Evolutionary conservation across 192 early-diverging fungal genomes (phyloP), one percentile per base, ranked within the genome.

Genomic region (Linnemannia schmuckeri): DNA sequence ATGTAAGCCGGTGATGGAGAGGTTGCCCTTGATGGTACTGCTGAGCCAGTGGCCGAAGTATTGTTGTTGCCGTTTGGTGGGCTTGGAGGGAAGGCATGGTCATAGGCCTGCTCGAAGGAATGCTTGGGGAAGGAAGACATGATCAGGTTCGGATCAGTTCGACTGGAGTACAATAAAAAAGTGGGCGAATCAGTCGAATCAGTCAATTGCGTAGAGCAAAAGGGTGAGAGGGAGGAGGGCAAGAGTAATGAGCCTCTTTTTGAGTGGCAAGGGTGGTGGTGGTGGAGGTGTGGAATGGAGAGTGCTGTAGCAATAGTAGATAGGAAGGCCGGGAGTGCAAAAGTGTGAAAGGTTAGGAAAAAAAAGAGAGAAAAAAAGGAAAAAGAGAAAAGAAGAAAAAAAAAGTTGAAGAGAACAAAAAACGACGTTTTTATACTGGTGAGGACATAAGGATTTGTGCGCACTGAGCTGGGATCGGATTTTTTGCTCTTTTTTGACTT

Each of bases 41-140:
- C 22, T 47, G 41, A 40, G 72, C 46, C 42, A 6, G 74, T 37
- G 6, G 54, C 27, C 2, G 24, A 52, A 30, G 10, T 49, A 42
- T 15, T 33, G 54, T 55, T 52, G 52, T 57, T 57, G 20, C 52
- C 30, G 74, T 69, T 41, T 22, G 69, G 76, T n/a, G 75, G 69
- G 41, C 63, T 75, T 10, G 81, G 57, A n/a, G 82, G 82, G 63
- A 83, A 78, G 24, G 76, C 76, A 70, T 78, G 76, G 47, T 83
- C 82, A 27, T 77, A 83, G 0, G 70, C 55, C 41, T 82, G 75
- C 41, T 79, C 77, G 74, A 63, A 76, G n/a, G 82, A 84, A 54
- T 84, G 77, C 63, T 84, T 79, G 9, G 82, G 82, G 52, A 79
- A 79, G 18, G 82, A 83, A 13, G 82, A 84, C 82, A 84, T 84